These are phyloP conservation scores for Gastroboletus turbinatus DNA, from an alignment of 1,284 basidiomycete species.

Conservation along the genomic window DNA sequence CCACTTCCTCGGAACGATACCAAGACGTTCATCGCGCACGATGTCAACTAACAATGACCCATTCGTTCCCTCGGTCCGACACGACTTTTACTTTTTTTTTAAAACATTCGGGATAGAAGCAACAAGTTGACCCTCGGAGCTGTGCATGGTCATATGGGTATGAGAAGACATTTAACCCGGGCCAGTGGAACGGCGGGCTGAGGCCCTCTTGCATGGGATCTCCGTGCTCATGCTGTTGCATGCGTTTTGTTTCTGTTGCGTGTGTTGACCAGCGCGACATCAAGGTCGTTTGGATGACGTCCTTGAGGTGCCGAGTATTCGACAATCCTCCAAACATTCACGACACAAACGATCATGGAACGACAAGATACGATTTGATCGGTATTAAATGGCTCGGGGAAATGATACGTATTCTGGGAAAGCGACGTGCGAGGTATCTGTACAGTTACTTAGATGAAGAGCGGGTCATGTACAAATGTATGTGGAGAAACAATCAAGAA, in stretches of 20 bases:
- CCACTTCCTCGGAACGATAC: not conserved
- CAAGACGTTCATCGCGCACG: not conserved
- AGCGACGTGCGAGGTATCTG: not conserved
- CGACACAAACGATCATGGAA: not conserved
- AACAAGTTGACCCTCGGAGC: not conserved
- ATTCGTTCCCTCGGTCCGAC: not conserved
- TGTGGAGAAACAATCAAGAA: not conserved
- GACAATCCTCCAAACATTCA: not conserved
- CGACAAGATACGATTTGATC: not conserved
- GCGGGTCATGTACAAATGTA: slow-evolving; percentile 30
- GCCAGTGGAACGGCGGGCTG: not conserved
- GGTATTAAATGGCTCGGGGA: not conserved
- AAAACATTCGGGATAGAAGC: not conserved
- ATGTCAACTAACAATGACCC: not conserved
- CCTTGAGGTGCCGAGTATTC: not conserved
- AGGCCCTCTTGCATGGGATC: not conserved
- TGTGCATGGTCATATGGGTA: not conserved
- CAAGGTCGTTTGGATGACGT: not conserved
- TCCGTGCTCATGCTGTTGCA: not conserved
- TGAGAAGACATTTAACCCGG: not conserved
- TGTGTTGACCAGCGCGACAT: not conserved
- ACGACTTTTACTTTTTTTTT: not conserved
- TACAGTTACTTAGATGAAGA: not conserved
- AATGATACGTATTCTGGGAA: not conserved
- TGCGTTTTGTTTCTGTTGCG: not conserved